These are phyloP conservation scores for Podospora bellae-mahoneyi DNA, from an alignment of 495 filamentous ascomycete genomes.

Conservation along the genomic window DNA sequence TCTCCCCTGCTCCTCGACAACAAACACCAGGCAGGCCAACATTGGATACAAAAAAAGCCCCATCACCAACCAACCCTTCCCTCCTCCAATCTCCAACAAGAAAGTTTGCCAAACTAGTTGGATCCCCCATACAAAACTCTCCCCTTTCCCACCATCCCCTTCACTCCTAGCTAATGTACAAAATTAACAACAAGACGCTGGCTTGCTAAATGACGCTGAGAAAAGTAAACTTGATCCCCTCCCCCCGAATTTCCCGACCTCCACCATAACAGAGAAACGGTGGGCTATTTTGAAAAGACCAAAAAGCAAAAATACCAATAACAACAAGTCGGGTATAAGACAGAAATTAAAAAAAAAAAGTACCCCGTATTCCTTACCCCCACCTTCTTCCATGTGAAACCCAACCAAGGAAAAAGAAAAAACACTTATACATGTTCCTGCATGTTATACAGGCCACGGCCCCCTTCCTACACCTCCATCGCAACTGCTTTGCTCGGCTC, in stretches of 20 bases:
- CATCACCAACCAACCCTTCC: too few relatives aligned
- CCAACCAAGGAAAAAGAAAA: neutral
- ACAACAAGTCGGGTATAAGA: slow-evolving; percentile 30
- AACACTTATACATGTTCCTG: neutral
- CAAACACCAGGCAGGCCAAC: neutral
- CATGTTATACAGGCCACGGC: neutral
- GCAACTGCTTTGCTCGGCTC: slow-evolving; percentile 20
- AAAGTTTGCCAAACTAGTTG: neutral
- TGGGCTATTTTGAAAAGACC: neutral
- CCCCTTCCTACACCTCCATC: slow-evolving; percentile 35
- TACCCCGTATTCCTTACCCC: neutral
- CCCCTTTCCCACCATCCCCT: too few relatives aligned
- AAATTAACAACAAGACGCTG: neutral
- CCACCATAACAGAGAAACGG: neutral
- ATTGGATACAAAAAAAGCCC: neutral
- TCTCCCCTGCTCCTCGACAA: neutral
- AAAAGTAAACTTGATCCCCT: neutral
- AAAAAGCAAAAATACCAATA: slow-evolving; percentile 3
- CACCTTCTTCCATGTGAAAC: slow-evolving; percentile 7
- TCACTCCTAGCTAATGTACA: neutral
- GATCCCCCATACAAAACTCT: neutral
- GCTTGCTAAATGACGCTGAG: neutral
- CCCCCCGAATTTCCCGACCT: neutral
- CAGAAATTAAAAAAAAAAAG: slow-evolving; percentile 16
- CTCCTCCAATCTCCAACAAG: neutral